phyloP scores from a whole-genome alignment of 495 filamentous ascomycete genomes.

The Pseudomonodictys pantanalensis region DNA sequence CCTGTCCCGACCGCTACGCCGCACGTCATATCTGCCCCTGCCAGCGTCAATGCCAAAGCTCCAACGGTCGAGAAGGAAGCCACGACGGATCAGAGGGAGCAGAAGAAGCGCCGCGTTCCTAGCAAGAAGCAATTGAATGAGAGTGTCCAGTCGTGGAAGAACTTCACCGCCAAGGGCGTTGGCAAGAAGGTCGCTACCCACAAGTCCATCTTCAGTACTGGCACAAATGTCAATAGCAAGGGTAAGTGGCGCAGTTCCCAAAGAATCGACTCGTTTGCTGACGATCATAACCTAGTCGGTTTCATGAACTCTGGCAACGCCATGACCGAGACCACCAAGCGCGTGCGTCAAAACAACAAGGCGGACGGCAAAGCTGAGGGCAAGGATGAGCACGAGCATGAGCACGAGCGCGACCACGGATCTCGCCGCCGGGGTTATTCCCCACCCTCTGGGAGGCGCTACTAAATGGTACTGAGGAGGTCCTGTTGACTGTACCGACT shows the following conservation, averaged over 20 bases:
- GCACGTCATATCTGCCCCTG: slow-evolving; percentile 16
- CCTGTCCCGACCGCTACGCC: not conserved
- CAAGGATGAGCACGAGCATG: not conserved
- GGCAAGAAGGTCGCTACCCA: slow-evolving; percentile 71
- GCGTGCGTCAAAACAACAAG: slow-evolving; percentile 84
- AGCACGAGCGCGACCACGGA: not conserved
- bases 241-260: slow-evolving; percentile 52
- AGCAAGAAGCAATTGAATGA: slow-evolving; percentile 81
- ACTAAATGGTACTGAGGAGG: too few relatives aligned
- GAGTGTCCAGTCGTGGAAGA: slow-evolving; percentile 91
- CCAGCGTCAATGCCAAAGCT: slow-evolving; percentile 8
- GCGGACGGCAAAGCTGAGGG: slow-evolving; percentile 67
- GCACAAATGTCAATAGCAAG: slow-evolving; percentile 78
- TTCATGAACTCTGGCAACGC: slow-evolving; percentile 91
- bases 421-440: too few relatives aligned
- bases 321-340: slow-evolving; percentile 86
- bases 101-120: slow-evolving; percentile 88
- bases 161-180: slow-evolving; percentile 79
- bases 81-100: not conserved
- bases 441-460: too few relatives aligned
- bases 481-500: not conserved
- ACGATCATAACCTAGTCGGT: slow-evolving; percentile 65
- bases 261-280: slow-evolving; percentile 6
- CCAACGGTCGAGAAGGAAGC: not conserved
- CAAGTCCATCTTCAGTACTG: slow-evolving; percentile 96